These are phyloP conservation scores for Entomortierella chlamydospora DNA, from an alignment of 192 early-diverging fungal species.

Conservation along the genomic window DNA sequence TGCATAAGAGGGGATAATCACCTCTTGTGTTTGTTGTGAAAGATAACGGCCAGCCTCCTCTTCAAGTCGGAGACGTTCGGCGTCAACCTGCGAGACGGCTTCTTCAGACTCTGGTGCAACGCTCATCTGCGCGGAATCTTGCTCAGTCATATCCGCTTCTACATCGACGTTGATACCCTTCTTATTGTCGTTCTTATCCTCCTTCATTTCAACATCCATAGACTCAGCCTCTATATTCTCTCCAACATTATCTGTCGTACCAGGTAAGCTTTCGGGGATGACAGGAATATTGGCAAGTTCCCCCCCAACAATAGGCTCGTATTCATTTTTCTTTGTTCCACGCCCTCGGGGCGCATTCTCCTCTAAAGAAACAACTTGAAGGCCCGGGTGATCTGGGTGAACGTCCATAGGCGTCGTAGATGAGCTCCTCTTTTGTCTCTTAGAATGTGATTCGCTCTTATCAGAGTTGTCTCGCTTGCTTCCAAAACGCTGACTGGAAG, in stretches of 20 bases:
- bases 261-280: not conserved
- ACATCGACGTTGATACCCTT: not conserved
- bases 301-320: constrained; percentile 68
- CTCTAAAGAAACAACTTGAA: constrained; percentile 64
- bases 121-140: constrained; percentile 11
- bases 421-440: constrained; percentile 45
- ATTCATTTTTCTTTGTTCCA: constrained; percentile 69
- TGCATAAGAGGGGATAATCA: constrained; percentile 88
- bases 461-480: constrained; percentile 49
- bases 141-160: constrained; percentile 5
- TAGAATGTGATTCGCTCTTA: constrained; percentile 28
- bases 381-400: constrained; percentile 54
- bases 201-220: constrained; percentile 44
- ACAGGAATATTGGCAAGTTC: constrained; percentile 71
- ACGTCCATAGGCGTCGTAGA: constrained; percentile 56
- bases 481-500: constrained; percentile 46
- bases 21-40: constrained; percentile 75
- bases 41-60: constrained; percentile 77
- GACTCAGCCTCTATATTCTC: constrained; percentile 13
- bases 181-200: constrained; percentile 10
- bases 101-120: constrained; percentile 27
- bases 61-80: constrained; percentile 56
- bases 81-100: constrained; percentile 16
- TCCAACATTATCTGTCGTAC: not conserved
- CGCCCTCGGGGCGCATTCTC: constrained; percentile 60